Base-by-base conservation (phyloP, 2,329 filamentous ascomycete species). In the Pseudogymnoascus sp. region DNA sequence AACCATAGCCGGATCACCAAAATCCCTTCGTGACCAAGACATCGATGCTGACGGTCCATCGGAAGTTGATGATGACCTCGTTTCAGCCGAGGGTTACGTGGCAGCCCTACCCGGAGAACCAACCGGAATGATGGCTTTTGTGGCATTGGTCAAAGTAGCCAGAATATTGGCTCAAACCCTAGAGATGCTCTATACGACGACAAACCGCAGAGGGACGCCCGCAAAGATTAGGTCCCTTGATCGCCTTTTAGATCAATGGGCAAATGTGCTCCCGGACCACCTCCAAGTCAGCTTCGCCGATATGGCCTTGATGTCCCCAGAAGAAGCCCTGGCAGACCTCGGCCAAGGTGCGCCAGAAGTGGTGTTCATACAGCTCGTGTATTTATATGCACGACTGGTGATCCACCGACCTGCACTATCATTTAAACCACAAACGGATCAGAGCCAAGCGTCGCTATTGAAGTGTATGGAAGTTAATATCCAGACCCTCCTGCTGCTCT, bases 1-100 rank as follows among this genome's bases (percentile, higher is more conserved):
- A 16, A 43, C 64, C 1, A 59, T 65, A 12, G 60, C 61, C n/a
- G 64, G 64, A 11, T 49, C 64, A 21, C 64, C 64, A 7, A 64
- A 64, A 39, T 62, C 64, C 11, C 62, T 65, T 59, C 63, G 64
- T 21, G 64, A 65, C 26, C 64, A 65, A 16, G 64, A 65, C 37
- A 65, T 52, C 7, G 58, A 60, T 8, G 38, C 58, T 11, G 58
- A 60, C 7, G 21, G 38, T 2, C 58, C 58, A 12, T 65, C 64
- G 2, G 63, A 65, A 55, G 63, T 65, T 14, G 64, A 65, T 41
- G 64, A 65, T 6, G 64, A 65, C n/a, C 64, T 62, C 33, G 63
- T 65, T 4, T 64, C 61, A 16, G 12, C 60, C 4, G 60, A 59
- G 6, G 64, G 60, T n/a, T 65, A 65, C 11, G 49, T 55, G n/a